Conservation (phyloP, 139 green algal species). For the Picochlorum costavermella region DNA sequence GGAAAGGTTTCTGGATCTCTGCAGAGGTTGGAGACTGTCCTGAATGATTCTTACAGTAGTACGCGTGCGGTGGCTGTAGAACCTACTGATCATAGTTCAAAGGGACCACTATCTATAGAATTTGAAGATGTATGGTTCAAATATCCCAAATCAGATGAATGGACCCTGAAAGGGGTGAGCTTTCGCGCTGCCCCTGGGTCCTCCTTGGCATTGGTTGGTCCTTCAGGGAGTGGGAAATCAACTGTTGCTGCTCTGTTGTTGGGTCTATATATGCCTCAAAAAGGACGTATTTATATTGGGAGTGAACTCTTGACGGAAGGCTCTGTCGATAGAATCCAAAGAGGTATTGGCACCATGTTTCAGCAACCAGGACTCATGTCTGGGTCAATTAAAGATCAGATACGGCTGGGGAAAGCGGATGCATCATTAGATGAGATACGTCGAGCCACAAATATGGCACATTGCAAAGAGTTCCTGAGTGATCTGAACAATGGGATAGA, state of each 20-base stretch:
- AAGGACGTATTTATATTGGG: conserved; percentile 59
- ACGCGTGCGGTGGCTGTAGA: not conserved
- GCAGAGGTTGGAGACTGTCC: conserved; percentile 17
- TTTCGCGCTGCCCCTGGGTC: conserved; percentile 54
- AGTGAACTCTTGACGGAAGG: conserved; percentile 46
- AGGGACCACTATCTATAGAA: conserved; percentile 29
- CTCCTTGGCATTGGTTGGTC: conserved; percentile 70
- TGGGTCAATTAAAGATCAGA: conserved; percentile 78
- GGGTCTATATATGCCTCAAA: conserved; percentile 45
- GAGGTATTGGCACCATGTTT: conserved; percentile 58
- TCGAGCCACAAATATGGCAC: conserved; percentile 32
- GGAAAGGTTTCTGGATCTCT: conserved; percentile 26
- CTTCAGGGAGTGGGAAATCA: conserved; percentile 69
- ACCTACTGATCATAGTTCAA: not conserved
- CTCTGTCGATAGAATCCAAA: conserved; percentile 52
- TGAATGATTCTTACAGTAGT: not conserved
- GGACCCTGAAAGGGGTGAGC: conserved; percentile 51
- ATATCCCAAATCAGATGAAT: conserved; percentile 44
- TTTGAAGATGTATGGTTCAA: conserved; percentile 59
- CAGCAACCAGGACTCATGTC: conserved; percentile 79
- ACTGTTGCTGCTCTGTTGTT: conserved; percentile 69
- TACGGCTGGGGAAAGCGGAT: conserved; percentile 45
- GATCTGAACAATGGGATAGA: conserved; percentile 53
- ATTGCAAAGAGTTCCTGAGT: conserved; percentile 67
- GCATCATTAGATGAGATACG: conserved; percentile 22